Evolutionary conservation across 768 basidiomycete species (phyloP).

Genomic region (Hydnomerulius pinastri): DNA sequence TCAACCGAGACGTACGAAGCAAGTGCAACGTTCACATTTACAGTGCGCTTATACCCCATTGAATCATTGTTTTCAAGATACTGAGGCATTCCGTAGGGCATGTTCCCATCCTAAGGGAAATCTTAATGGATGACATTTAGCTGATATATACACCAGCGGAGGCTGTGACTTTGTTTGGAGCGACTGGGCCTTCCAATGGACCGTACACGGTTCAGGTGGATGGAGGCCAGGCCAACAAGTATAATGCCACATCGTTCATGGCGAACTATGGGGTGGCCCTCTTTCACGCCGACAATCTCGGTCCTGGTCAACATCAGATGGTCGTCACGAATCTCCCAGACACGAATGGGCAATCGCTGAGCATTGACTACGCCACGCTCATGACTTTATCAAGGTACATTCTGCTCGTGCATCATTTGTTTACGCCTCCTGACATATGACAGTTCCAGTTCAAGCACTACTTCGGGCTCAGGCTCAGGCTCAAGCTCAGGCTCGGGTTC

Average conservation of each 20-base stretch:
- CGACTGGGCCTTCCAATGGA: slow-evolving; percentile 37
- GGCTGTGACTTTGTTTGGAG: slow-evolving; percentile 47
- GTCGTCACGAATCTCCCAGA: slow-evolving; percentile 34
- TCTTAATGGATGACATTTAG: not conserved
- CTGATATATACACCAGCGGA: slow-evolving; percentile 33
- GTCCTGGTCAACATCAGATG: slow-evolving; percentile 40
- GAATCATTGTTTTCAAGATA: slow-evolving; percentile 2
- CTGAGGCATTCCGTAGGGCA: slow-evolving; percentile 21
- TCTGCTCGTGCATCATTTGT: not conserved
- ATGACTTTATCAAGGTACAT: slow-evolving; percentile 21
- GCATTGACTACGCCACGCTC: slow-evolving; percentile 37
- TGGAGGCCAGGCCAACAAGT: slow-evolving; percentile 18
- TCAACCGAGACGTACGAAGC: slow-evolving; percentile 36
- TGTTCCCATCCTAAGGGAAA: not conserved
- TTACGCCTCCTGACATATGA: not conserved
- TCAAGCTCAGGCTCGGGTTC: no score
- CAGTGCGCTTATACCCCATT: slow-evolving; percentile 29
- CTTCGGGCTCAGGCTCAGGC: no score
- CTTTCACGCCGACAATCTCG: slow-evolving; percentile 40
- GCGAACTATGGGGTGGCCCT: slow-evolving; percentile 31
- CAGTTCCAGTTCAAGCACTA: not conserved
- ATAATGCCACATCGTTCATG: slow-evolving; percentile 9
- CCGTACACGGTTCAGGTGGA: slow-evolving; percentile 40
- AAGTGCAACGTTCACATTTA: slow-evolving; percentile 38
- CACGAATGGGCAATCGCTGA: slow-evolving; percentile 18